phyloP scores from a whole-genome alignment of 2,329 filamentous ascomycete genomes.

The Neofusicoccum parvum region DNA sequence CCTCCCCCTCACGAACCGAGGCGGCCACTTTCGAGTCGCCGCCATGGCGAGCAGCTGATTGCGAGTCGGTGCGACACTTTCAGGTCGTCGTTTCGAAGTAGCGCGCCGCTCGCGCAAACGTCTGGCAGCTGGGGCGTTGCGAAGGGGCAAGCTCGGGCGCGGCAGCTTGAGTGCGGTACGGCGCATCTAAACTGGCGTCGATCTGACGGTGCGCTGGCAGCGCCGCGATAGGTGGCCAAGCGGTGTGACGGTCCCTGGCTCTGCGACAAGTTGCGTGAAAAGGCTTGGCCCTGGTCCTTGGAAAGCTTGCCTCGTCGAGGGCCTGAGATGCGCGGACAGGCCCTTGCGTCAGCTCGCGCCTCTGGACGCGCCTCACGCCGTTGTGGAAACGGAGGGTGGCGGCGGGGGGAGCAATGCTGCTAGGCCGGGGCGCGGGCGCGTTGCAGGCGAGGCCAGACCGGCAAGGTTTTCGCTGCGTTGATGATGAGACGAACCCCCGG shows the following conservation, averaged over 20 bases:
- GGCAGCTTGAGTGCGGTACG: background rate
- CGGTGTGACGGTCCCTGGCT: conserved; percentile 17
- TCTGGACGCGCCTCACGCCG: conserved; percentile 6
- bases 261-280: background rate
- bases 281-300: conserved; percentile 12
- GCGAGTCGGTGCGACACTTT: background rate
- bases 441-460: background rate
- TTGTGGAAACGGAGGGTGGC: conserved; percentile 3
- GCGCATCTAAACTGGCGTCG: background rate
- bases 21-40: background rate
- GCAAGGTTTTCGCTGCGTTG: background rate
- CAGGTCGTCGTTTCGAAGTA: background rate
- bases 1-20: background rate
- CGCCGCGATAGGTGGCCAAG: conserved; percentile 13
- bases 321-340: conserved; percentile 5
- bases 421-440: background rate
- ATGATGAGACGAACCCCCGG: background rate
- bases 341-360: conserved; percentile 14
- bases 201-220: conserved; percentile 12
- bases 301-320: conserved; percentile 12
- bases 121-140: background rate
- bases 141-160: background rate
- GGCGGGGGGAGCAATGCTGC: conserved; percentile 7
- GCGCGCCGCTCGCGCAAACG: background rate
- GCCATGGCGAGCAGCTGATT: background rate